phyloP scores from a whole-genome alignment of 768 basidiomycete species.

The Amanita muscaria region DNA sequence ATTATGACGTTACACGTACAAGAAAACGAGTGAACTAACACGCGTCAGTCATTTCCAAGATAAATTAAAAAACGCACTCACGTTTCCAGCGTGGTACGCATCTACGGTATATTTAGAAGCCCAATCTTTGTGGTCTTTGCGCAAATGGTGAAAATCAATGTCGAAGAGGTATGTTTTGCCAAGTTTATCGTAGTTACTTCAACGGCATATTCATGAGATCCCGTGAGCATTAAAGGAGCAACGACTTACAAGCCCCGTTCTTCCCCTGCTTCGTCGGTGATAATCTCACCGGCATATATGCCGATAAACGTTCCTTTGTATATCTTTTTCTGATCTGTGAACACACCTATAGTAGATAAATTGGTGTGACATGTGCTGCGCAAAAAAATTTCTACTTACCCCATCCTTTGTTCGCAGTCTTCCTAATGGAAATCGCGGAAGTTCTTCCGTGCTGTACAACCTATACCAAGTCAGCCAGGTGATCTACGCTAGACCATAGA shows the following conservation, averaged over 20 bases:
- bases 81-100: constrained; percentile 84
- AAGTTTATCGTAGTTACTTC: constrained; percentile 63
- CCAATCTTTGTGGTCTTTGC: constrained; percentile 26
- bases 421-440: constrained; percentile 50
- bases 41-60: not conserved
- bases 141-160: constrained; percentile 68
- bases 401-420: constrained; percentile 79
- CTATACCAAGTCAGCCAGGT: constrained; percentile 26
- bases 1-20: constrained; percentile 31
- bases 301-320: constrained; percentile 66
- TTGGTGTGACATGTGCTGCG: constrained; percentile 1
- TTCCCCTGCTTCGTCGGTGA: constrained; percentile 62
- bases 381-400: constrained; percentile 35
- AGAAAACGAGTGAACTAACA: constrained; percentile 84
- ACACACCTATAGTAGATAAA: constrained; percentile 48
- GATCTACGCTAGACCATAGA: not conserved
- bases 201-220: not conserved
- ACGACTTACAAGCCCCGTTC: constrained; percentile 54
- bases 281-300: constrained; percentile 76
- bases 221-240: not conserved
- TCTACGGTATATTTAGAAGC: constrained; percentile 55
- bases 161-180: constrained; percentile 79
- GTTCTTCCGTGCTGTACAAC: constrained; percentile 79
- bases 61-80: constrained; percentile 27
- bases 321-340: constrained; percentile 57